Evolutionary conservation across 148 eudicot genomes (phyloP), one percentile per base, ranked within the genome.

Genomic region (Amaranthus cruentus): DNA sequence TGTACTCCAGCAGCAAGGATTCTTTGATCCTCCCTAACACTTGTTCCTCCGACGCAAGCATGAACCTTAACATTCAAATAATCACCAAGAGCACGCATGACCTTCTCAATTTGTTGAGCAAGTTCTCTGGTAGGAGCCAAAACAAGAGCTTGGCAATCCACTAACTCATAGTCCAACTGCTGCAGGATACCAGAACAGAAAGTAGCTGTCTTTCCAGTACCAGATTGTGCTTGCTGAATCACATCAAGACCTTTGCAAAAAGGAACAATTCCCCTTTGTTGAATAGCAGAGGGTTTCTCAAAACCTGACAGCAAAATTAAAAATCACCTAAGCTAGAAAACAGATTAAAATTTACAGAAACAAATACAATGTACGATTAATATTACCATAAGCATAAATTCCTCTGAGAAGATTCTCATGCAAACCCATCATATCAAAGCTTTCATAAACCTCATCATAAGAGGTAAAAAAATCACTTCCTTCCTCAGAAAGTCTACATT

Each of bases 21-120:
- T 43, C 88, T 86, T 74, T 86, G 92, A 75, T 89, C 89, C 57
- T 86, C 89, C 55, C 94, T 88, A 47, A 89, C 89, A 81, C 89
- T 89, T 28, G 89, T 87, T 55, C 90, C 93, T 46, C 93, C 93
- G 65, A 89, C 93, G 79, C 93, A 89, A 18, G 90, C 89, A 83
- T 89, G 94, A 61, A 89, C 94, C 85, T 85, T 85, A 46, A 89
- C 94, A 47, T 85, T 87, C 63, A 89, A 77, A 71, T 89, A 89
- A 70, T 89, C 94, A 75, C 84, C 84, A 53, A 82, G 79, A 70
- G 84, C 81, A 9, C 81, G 68, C 84, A 82, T 82, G 57, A 82
- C 84, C 73, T 82, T 82, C 67, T 82, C 81, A 75, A 82, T 82
- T 68, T 82, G 81, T 28, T 78, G 81, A 60, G 84, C 84, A 70